Base-by-base conservation (phyloP, 345 rosid genomes). In the Excoecaria agallocha region DNA sequence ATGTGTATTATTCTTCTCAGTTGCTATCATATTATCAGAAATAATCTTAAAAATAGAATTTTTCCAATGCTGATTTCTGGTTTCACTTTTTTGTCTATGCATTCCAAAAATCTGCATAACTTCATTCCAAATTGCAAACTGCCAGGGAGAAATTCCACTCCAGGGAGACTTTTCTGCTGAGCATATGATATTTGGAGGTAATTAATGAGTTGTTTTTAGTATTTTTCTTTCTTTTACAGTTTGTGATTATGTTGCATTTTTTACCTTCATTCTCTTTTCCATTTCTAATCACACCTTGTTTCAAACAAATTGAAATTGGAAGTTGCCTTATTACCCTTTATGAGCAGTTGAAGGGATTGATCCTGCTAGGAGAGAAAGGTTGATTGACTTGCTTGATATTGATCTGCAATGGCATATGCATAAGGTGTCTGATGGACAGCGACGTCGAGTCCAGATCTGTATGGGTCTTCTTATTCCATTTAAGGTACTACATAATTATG, bases 341-440 rank as follows among this genome's bases (percentile, higher is more conserved):
- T 59, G 65, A 76, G 56, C 86, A 95, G 99, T 95, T 85, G 98
- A 95, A 85, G 99, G 94, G 41, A 73, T 88, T 75, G 96, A 92
- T 89, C 92, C 96, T 56, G 82, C 25, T 51, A 87, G 99, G 88
- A 92, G 98, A 83, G 96, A 89, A 12, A 89, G 77, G 78, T 78
- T 95, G 79, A 93, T 93, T 80, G 98, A 93, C 59, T 89, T 95
- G 78, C 99, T 95, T 79, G 99, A 93, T 74, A 93, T 95, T 43
- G 93, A 93, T 80, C 82, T 95, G 58, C 87, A 86, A 69, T 93
- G 99, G 99, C 91, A 98, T 77, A 95, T 93, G 99, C 99, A 95
- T 76, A 95, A 95, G 80, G 99, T 91, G 38, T 95, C 99, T 68
- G 99, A 95, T 80, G 99, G 99, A 17, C 99, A 95, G 78, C 87